Conservation (phyloP, 2,329 filamentous ascomycete species). For the Ophiostoma pallidulum region DNA sequence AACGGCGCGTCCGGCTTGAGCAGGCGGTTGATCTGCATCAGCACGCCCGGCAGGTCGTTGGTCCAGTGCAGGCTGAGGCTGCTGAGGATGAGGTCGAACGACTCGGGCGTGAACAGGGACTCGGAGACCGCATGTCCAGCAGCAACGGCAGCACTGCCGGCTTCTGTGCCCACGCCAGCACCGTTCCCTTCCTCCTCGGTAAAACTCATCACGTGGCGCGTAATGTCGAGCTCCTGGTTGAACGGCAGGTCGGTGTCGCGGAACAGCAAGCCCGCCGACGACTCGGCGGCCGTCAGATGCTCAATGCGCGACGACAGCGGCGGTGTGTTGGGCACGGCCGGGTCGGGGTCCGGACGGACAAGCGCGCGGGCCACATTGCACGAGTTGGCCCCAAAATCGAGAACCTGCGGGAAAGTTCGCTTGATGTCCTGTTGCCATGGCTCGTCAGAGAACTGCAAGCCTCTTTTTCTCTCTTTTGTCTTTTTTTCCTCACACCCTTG, state of each 20-base stretch:
- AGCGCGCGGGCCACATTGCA: slow-evolving; percentile 87
- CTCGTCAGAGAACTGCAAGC: too few species aligned
- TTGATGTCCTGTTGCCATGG: slow-evolving; percentile 98
- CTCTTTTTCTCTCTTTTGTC: too few species aligned
- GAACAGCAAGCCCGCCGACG: slow-evolving; percentile 66
- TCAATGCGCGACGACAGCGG: slow-evolving; percentile 63
- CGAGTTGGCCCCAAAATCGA: slow-evolving; percentile 91
- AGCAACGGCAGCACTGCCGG: not conserved
- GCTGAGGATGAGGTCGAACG: slow-evolving; percentile 85
- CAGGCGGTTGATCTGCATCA: slow-evolving; percentile 75
- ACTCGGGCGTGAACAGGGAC: slow-evolving; percentile 50
- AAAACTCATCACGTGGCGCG: slow-evolving; percentile 63
- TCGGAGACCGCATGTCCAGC: too few species aligned
- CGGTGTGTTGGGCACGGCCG: slow-evolving; percentile 44
- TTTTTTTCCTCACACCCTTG: too few species aligned
- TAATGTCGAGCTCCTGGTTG: slow-evolving; percentile 63
- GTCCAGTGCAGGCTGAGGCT: slow-evolving; percentile 92
- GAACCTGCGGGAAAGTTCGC: slow-evolving; percentile 69
- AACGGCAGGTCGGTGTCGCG: slow-evolving; percentile 68
- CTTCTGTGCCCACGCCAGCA: not conserved
- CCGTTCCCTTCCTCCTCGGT: slow-evolving; percentile 37
- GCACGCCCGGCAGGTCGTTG: slow-evolving; percentile 82
- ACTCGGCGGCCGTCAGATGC: slow-evolving; percentile 71
- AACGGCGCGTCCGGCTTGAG: slow-evolving; percentile 89
- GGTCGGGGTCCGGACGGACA: slow-evolving; percentile 58